Base-by-base conservation (phyloP, 306 rosid genomes). In the Dryas octopetala region DNA sequence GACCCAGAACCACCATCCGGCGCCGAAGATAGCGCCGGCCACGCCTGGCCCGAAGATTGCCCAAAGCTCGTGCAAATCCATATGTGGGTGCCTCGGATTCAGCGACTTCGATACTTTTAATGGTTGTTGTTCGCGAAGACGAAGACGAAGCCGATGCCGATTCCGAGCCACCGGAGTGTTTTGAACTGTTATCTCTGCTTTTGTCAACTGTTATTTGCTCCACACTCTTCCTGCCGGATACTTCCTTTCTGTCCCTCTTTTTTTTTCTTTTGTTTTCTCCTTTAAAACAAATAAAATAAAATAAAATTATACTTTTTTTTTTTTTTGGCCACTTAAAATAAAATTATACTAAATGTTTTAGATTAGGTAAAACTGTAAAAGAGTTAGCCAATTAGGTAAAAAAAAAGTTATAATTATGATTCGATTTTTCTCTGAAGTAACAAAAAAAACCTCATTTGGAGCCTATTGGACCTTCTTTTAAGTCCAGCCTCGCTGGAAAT, bases 1-100 rank as follows among this genome's bases (percentile, higher is more conserved):
- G 1, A 92, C 88, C 99, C 99, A 95, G 84, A 95, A 90, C 99
- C 99, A 92, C 99, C 99, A 95, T 5, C 97, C 99, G 66, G 93
- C 89, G 46, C 97, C 99, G 76, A 95, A 95, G 47, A 95, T 82
- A 2, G 92, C 96, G 6, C 99, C 99, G 4, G 99, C 90, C 44
- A 95, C 84, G 7, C 97, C 99, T 9, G 99, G 96, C 66, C 99
- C 99, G 70, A 95, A 95, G 83, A 95, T 92, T 46, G 93, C 97
- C 99, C 99, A 90, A 26, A 92, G 47, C 82, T 95, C 99, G 73
- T 76, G 11, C 49, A 95, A 81, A 82, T 95, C 99, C 99, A 95
- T 85, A 32, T 76, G 67, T 12, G 62, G 45, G 45, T 79, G 47
- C 32, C 49, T 62, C n/a, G 62, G 40, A 15, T 28, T 14, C 14